phyloP scores from a whole-genome alignment of 768 basidiomycete genomes.

The Phlebiopsis flavidoalba region DNA sequence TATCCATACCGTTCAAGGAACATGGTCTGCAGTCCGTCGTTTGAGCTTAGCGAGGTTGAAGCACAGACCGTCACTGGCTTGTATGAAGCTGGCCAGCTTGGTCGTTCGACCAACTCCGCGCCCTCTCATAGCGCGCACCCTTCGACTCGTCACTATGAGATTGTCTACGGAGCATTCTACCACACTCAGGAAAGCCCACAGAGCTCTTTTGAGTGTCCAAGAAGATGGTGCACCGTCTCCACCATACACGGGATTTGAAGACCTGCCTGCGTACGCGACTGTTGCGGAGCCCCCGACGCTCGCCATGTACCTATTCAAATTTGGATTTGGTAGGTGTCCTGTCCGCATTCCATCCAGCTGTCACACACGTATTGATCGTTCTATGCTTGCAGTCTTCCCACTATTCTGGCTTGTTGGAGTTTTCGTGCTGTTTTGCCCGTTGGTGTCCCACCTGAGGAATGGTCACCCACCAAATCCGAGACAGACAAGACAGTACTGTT shows the following conservation, averaged over 20 bases:
- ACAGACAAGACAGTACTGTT: constrained; percentile 30
- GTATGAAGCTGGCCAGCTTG: neutral
- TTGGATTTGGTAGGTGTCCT: constrained; percentile 41
- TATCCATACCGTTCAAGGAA: constrained; percentile 13
- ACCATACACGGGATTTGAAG: constrained; percentile 24
- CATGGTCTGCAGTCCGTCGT: constrained; percentile 10
- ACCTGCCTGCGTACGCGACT: constrained; percentile 29
- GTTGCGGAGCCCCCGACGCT: constrained; percentile 37
- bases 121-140: constrained; percentile 5
- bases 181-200: constrained; percentile 29
- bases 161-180: constrained; percentile 23
- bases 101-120: neutral
- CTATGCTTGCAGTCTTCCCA: constrained; percentile 36
- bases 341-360: neutral
- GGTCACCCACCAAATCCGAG: constrained; percentile 33
- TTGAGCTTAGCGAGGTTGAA: constrained; percentile 1
- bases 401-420: constrained; percentile 42
- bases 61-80: constrained; percentile 13
- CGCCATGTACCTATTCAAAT: constrained; percentile 44
- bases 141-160: constrained; percentile 13
- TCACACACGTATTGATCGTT: neutral
- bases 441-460: constrained; percentile 31
- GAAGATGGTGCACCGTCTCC: constrained; percentile 21
- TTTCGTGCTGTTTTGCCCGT: constrained; percentile 35
- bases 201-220: constrained; percentile 8